Evolutionary conservation across 2,329 filamentous ascomycete species (phyloP), one percentile per base, ranked within the genome.

Genomic region (Neofusicoccum sp.): DNA sequence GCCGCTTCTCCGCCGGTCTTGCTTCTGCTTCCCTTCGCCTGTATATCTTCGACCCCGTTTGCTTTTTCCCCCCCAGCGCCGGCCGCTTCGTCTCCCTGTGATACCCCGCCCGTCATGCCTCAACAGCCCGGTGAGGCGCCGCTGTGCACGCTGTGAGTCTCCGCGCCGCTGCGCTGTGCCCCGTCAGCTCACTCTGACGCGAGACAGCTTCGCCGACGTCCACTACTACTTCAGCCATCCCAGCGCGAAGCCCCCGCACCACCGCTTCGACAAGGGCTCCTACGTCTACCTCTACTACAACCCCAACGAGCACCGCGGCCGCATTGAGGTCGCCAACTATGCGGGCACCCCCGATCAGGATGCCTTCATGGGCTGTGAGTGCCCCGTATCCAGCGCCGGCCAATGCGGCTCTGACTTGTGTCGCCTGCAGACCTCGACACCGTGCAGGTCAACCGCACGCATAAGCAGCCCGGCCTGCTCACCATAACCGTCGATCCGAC

Each of bases 231-330:
- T 92, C 75, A 82, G 84, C 28, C 82, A 86, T n/a, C 86, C 87
- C 2, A 80, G 81, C 5, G 79, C 82, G 61, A 86, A 82, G 61
- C 89, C 89, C 31, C 85, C 82, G n/a, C 90, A 93, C 73, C 88
- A 93, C 73, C 86, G 89, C 56, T 93, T 93, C 73, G 87, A 91
- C 73, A 89, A 89, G 72, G 84, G 86, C 48, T 92, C 89, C 6
- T 93, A 93, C 72, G 83, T 93, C 61, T 93, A 93, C 70, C 79
- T 93, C 5, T 92, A 91, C 72, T 88, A 92, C 73, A 89, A 90
- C 70, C 83, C 88, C 11, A 79, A 79, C 63, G 84, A 87, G 66
- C 81, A 85, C 63, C 82, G 85, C 63, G 88, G 88, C 64, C 87
- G 89, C 66, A 78, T 93, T 65, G 90, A 93, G 75, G 79, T 93